Conservation (phyloP, 1,139 yeast genomes). For the Ogataea hybrid region DNA sequence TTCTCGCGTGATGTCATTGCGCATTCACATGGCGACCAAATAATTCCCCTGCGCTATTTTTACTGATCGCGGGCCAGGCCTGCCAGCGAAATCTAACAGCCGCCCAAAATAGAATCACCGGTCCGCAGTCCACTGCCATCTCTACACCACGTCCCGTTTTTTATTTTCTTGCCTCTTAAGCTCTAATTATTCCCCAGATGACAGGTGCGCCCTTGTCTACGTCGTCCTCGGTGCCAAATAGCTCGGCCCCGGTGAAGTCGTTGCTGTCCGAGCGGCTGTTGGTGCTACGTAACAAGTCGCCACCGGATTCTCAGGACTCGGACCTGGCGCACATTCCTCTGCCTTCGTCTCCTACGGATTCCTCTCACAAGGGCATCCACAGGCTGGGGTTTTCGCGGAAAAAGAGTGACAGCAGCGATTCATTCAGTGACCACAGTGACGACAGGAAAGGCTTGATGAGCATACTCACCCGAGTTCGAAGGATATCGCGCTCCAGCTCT, state of each 20-base stretch:
- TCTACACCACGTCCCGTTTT: background rate
- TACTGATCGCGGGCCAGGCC: background rate
- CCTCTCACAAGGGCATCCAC: background rate
- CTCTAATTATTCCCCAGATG: background rate
- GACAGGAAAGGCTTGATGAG: conserved; percentile 8
- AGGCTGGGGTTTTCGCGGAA: conserved; percentile 1
- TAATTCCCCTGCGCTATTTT: conserved; percentile 3
- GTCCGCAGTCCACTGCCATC: background rate
- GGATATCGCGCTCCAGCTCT: conserved; percentile 16
- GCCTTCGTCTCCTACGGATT: conserved; percentile 5
- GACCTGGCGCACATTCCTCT: conserved; percentile 1
- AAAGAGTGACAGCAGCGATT: conserved; percentile 12
- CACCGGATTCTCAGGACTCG: background rate
- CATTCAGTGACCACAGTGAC: conserved; percentile 13
- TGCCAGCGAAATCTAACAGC: conserved; percentile 1
- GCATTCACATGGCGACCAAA: background rate
- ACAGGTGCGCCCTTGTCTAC: conserved; percentile 4
- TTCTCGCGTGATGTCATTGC: conserved; percentile 4
- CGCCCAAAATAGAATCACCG: conserved; percentile 2
- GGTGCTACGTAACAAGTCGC: conserved; percentile 16
- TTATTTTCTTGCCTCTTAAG: background rate
- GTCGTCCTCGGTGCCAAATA: conserved; percentile 1
- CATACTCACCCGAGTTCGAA: conserved; percentile 12
- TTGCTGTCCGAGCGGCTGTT: conserved; percentile 16
- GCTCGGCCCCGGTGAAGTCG: conserved; percentile 15